Evolutionary conservation across 1,284 basidiomycete genomes (phyloP), one percentile per base, ranked within the genome.

Genomic region (Trichosporon faecale): DNA sequence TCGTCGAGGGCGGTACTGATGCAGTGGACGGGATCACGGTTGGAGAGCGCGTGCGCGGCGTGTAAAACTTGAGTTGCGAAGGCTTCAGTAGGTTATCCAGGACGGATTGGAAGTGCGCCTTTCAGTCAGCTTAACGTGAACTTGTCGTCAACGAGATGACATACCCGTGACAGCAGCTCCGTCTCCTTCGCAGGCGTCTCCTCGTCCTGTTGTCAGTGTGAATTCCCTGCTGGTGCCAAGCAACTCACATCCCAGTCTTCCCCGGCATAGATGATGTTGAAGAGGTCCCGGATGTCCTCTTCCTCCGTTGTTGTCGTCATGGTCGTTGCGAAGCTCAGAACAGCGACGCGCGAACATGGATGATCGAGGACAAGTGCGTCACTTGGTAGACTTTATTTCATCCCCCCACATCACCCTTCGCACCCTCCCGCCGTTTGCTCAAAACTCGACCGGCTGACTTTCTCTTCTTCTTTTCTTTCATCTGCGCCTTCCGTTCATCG

Each of bases 21-120:
- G 68, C 37, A 3, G 77, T 78, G 1, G 77, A 80, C 6, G 76
- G 68, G 29, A 76, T 73, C 23, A 72, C 29, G 16, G 25, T 37
- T 16, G 68, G 61, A 6, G 63, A 3, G 7, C 14, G 55, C 1
- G 23, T 46, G 37, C 31, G 55, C 3, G 18, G 66, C 16, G 67
- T 68, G n/a, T 66, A 70, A 37, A 33, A 61, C 29, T 61, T 61
- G 16, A 61, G 16, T 61, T 33, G 23, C n/a, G 61, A 29, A 18
- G 67, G 67, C 37, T 49, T 27, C 29, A 68, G 29, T 16, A 68
- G 67, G 44, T 52, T 40, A 44, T 68, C 67, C 12, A 68, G 25
- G 6, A 63, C 61, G 31, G 60, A n/a, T 3, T 23, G 40, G 61
- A 68, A 52, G 8, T 68, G 60, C 16, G 67, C 67, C 61, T 64